Evolutionary conservation across 2,329 filamentous ascomycete genomes (phyloP).

Genomic region (Verticillium dahliae): DNA sequence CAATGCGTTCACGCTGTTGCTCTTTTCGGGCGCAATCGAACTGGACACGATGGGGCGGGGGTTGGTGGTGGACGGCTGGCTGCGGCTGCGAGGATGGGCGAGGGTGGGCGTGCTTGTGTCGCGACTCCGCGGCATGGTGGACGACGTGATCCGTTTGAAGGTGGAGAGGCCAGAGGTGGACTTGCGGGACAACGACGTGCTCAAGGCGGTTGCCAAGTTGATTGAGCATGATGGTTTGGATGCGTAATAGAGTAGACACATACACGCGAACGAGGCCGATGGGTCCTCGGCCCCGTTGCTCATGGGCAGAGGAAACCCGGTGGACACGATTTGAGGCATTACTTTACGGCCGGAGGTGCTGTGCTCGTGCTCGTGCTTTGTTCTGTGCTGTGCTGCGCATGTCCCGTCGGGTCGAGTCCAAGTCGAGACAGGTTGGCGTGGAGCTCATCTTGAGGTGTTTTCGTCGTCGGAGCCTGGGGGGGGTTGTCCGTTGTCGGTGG

Average conservation of each 20-base stretch:
- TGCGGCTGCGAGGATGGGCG: slow-evolving; percentile 82
- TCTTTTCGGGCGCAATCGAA: slow-evolving; percentile 80
- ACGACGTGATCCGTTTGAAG: slow-evolving; percentile 73
- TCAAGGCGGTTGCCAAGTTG: slow-evolving; percentile 70
- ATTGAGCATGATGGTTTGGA: slow-evolving; percentile 89
- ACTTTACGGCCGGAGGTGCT: neutral
- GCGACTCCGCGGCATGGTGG: slow-evolving; percentile 76
- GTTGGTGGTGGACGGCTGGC: slow-evolving; percentile 86
- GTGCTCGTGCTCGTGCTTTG: neutral
- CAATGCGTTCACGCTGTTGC: slow-evolving; percentile 79
- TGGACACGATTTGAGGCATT: neutral
- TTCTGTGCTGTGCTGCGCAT: neutral
- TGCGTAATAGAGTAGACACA: slow-evolving; percentile 27
- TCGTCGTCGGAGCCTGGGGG: neutral
- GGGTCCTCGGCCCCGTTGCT: neutral
- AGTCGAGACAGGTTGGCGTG: neutral
- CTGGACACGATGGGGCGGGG: slow-evolving; percentile 85
- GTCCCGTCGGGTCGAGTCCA: neutral
- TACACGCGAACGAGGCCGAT: neutral
- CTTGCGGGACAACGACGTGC: slow-evolving; percentile 56
- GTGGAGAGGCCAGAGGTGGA: slow-evolving; percentile 67
- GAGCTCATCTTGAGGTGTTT: neutral
- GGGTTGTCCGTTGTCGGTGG: neutral
- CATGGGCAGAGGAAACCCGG: neutral
- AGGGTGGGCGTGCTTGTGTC: slow-evolving; percentile 86